Evolutionary conservation across 2,329 filamentous ascomycete genomes (phyloP).

Genomic region (Aphanocladium album): DNA sequence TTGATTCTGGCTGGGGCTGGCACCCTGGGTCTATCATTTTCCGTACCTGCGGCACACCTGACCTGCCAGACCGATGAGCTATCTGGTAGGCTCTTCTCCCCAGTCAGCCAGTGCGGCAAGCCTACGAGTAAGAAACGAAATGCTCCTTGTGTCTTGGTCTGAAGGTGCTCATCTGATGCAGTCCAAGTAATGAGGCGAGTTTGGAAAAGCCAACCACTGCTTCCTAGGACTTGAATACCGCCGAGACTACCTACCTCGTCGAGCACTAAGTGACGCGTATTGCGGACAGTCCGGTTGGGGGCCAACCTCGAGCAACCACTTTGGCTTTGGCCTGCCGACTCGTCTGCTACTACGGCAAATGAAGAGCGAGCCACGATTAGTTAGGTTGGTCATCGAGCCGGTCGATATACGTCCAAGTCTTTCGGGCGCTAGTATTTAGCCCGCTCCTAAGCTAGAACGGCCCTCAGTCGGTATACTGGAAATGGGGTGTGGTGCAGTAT

Average conservation of each 20-base stretch:
- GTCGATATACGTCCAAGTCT: not conserved
- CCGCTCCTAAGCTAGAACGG: not conserved
- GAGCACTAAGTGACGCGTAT: not conserved
- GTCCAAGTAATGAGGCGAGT: not conserved
- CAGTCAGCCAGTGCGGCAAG: not conserved
- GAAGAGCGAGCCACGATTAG: not conserved
- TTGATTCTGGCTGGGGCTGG: not conserved
- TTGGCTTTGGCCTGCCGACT: not conserved
- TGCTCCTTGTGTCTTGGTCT: not conserved
- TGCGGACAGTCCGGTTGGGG: not conserved
- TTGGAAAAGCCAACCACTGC: not conserved
- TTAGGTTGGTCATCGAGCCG: not conserved
- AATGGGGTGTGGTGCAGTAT: constrained; percentile 8
- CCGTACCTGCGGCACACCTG: constrained; percentile 1
- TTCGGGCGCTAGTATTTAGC: constrained; percentile 6
- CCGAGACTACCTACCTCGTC: not conserved
- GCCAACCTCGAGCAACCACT: not conserved
- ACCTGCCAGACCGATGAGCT: not conserved
- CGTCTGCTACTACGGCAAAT: not conserved
- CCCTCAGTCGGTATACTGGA: constrained; percentile 1
- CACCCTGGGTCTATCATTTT: not conserved
- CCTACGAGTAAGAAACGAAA: not conserved
- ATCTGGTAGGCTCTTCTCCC: not conserved
- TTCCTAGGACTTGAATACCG: not conserved
- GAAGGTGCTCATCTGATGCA: not conserved